Conservation (phyloP, 2,329 filamentous ascomycete species). For the Chrysosporium queenslandicum region DNA sequence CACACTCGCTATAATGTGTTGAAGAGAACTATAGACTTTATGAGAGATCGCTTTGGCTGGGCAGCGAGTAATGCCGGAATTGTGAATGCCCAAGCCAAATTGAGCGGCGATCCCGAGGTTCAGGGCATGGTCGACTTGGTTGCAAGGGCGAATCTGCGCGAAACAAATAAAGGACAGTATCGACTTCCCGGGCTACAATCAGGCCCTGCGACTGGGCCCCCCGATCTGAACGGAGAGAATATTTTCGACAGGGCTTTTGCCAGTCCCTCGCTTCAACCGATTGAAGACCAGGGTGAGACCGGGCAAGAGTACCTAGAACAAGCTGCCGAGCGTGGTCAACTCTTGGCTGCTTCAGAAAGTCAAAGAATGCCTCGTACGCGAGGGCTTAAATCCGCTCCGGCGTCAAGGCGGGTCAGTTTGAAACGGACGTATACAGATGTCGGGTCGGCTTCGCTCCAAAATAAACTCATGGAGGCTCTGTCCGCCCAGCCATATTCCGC, state of each 20-base stretch:
- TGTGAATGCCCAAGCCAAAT: constrained; percentile 70
- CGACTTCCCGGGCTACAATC: constrained; percentile 38
- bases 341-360: constrained; percentile 24
- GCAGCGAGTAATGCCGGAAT: constrained; percentile 64
- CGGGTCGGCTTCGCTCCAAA: constrained; percentile 61
- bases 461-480: constrained; percentile 74
- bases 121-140: constrained; percentile 86
- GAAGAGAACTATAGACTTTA: constrained; percentile 90
- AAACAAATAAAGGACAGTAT: constrained; percentile 46
- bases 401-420: constrained; percentile 55
- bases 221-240: constrained; percentile 62
- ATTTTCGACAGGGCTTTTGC: constrained; percentile 73
- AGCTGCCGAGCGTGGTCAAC: constrained; percentile 2
- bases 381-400: constrained; percentile 37
- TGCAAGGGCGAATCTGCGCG: constrained; percentile 68
- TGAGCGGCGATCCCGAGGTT: constrained; percentile 72
- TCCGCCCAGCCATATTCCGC: constrained; percentile 63
- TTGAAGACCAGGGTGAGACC: constrained; percentile 1
- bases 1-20: constrained; percentile 87
- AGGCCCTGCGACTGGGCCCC: constrained; percentile 71
- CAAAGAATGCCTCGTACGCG: constrained; percentile 25
- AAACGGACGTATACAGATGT: constrained; percentile 86
- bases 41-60: constrained; percentile 85
- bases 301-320: background rate
- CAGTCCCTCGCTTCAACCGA: background rate